Percentiles rank a stretch among this genome's conserved stretches.
These are phyloP conservation scores for Gossypium davidsonii DNA, from an alignment of 441 rosid species.

Conservation along the genomic window DNA sequence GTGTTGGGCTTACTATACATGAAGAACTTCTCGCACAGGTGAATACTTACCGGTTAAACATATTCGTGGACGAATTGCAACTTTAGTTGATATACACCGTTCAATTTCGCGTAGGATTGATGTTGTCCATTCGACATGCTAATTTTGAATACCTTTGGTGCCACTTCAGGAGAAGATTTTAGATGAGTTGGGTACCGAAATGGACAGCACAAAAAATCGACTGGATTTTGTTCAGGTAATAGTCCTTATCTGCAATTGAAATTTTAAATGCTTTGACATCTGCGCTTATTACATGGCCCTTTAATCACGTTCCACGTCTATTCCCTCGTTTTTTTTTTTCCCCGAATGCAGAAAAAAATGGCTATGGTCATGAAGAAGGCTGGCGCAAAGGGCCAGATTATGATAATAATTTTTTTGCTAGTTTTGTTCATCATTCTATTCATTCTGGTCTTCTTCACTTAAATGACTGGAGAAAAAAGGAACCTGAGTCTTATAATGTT, in stretches of 20 bases:
- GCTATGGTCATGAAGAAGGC: constrained; percentile 98
- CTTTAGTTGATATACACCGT: background rate
- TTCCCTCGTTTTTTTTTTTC: background rate
- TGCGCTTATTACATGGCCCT: background rate
- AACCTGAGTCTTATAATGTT: background rate
- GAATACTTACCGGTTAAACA: constrained; percentile 4
- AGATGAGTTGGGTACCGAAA: constrained; percentile 72
- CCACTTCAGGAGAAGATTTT: constrained; percentile 68
- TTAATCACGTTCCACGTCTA: background rate
- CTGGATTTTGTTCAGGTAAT: constrained; percentile 95
- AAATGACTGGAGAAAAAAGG: constrained; percentile 3
- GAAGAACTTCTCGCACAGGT: constrained; percentile 93
- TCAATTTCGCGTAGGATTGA: background rate
- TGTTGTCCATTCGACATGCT: constrained; percentile 1
- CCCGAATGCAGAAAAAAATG: constrained; percentile 69
- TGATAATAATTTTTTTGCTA: constrained; percentile 85
- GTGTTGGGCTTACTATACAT: constrained; percentile 93
- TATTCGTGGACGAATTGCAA: background rate
- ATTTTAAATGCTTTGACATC: background rate
- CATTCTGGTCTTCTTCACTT: constrained; percentile 84
- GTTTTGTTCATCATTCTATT: constrained; percentile 79
- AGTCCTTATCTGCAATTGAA: background rate
- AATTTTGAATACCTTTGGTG: constrained; percentile 16
- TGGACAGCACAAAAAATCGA: constrained; percentile 89
- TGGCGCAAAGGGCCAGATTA: constrained; percentile 78